Evolutionary conservation across 345 rosid genomes (phyloP), one percentile per base, ranked within the genome.

Genomic region (Conringia planisiliqua): DNA sequence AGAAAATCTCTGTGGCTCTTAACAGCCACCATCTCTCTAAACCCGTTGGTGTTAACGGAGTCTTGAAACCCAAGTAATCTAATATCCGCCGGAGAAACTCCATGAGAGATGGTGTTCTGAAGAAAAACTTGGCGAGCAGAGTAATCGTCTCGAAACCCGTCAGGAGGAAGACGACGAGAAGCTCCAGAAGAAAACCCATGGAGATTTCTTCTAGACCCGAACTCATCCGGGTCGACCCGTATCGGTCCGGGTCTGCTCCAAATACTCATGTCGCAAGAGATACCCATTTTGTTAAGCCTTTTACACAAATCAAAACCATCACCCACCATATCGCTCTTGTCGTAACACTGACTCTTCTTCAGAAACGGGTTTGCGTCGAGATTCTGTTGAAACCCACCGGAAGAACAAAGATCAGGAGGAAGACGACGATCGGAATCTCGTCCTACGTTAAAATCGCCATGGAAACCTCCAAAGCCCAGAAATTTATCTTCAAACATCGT

Each of bases 201-300:
- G n/a, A n/a, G n/a, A n/a, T n/a, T n/a, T n/a, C n/a, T n/a, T n/a
- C n/a, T n/a, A n/a, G n/a, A n/a, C n/a, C n/a, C n/a, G n/a, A n/a
- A n/a, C n/a, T n/a, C n/a, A 27, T 38, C n/a, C 5, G 79, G 73
- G 76, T 79, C 85, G 66, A 74, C 38, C 72, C 74, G 76, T 67
- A 77, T 57, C 55, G 83, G 71, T 58, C 77, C 82, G 70, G 67
- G 81, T 73, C 30, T 73, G 55, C 11, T 54, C 75, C 78, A 56
- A 1, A 77, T 71, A 47, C 70, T 62, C 57, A 46, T 44, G 18
- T 78, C 86, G 55, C 80, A 81, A 62, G 78, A 65, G 66, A 89
- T 69, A 77, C 76, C 82, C 89, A 89, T 70, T 52, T 80, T 60
- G 43, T 16, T 24, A 4, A 87, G 78, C 79, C 66, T 76, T 36